A percentile compares a stretch with the other conserved stretches of the same genome.
These are phyloP conservation scores for Coniella lustricola DNA, from an alignment of 2,329 filamentous ascomycete species.

Conservation along the genomic window DNA sequence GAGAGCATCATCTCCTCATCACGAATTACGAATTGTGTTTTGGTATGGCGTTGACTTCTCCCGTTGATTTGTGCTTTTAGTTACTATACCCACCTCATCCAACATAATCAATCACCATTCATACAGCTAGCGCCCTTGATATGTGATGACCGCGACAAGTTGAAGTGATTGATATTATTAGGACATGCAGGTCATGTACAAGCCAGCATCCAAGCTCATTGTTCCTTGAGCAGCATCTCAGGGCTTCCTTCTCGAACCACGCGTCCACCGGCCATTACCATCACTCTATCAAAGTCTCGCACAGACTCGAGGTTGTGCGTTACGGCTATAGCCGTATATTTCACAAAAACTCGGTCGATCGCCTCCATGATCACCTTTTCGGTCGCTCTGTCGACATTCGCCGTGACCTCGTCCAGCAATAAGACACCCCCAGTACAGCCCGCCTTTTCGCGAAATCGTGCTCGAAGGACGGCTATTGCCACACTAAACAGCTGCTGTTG, in stretches of 20 bases:
- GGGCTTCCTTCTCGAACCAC: constrained; percentile 4
- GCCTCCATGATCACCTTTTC: constrained; percentile 13
- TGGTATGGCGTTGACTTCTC: not conserved
- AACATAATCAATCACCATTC: not conserved
- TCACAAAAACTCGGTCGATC: constrained; percentile 15
- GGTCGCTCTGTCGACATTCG: constrained; percentile 11
- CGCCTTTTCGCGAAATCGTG: not conserved
- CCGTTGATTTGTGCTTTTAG: not conserved
- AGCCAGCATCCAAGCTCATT: not conserved
- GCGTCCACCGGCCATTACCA: constrained; percentile 1
- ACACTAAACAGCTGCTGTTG: constrained; percentile 45
- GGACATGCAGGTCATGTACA: not conserved
- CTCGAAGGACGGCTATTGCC: constrained; percentile 39
- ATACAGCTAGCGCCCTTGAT: too few relatives aligned
- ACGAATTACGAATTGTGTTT: constrained; percentile 4
- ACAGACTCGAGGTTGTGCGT: constrained; percentile 8
- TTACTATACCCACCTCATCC: constrained; percentile 1
- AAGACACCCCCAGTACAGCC: constrained; percentile 5
- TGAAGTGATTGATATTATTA: not conserved
- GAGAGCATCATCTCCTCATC: not conserved
- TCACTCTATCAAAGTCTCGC: constrained; percentile 5
- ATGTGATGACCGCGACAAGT: not conserved
- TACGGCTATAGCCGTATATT: constrained; percentile 7
- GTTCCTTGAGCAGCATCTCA: not conserved
- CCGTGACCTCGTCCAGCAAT: constrained; percentile 14